Evolutionary conservation across 345 rosid genomes (phyloP).

Genomic region (Arabis alpina): DNA sequence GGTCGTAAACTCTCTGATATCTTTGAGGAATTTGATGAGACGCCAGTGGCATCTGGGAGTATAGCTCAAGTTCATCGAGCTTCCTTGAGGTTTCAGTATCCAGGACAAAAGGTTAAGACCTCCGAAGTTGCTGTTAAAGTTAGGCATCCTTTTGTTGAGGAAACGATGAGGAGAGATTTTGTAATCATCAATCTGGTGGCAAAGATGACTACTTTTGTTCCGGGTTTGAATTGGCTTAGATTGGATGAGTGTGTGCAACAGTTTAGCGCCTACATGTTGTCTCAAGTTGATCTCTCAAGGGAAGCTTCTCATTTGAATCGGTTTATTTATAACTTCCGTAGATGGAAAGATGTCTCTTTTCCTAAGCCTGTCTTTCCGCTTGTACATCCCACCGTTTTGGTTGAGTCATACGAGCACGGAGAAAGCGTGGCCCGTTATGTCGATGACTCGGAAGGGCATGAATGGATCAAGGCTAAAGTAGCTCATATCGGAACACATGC

Average conservation of each 20-base stretch:
- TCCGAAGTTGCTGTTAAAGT: conserved; percentile 93
- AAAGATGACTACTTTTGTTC: conserved; percentile 65
- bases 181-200: conserved; percentile 75
- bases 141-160: conserved; percentile 97
- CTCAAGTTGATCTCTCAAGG: conserved; percentile 99
- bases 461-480: conserved; percentile 67
- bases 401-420: conserved; percentile 93
- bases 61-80: conserved; percentile 99
- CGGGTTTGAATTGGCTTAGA: conserved; percentile 92
- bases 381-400: conserved; percentile 96
- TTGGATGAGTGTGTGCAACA: conserved; percentile 96
- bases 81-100: conserved; percentile 70
- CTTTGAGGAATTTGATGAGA: conserved; percentile 86
- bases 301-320: conserved; percentile 98
- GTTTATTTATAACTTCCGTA: conserved; percentile 87
- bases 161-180: conserved; percentile 89
- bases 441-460: conserved; percentile 77
- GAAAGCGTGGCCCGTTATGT: conserved; percentile 85
- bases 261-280: conserved; percentile 94
- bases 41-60: conserved; percentile 97
- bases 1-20: conserved; percentile 88
- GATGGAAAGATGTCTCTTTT: conserved; percentile 95
- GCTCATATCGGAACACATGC: conserved; percentile 99
- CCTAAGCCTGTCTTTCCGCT: conserved; percentile 96
- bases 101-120: conserved; percentile 73